Percentiles rank a stretch among this genome's conserved stretches.
Conservation (phyloP, 1,284 basidiomycete species). For the Rhodotorula mucilaginosa region DNA sequence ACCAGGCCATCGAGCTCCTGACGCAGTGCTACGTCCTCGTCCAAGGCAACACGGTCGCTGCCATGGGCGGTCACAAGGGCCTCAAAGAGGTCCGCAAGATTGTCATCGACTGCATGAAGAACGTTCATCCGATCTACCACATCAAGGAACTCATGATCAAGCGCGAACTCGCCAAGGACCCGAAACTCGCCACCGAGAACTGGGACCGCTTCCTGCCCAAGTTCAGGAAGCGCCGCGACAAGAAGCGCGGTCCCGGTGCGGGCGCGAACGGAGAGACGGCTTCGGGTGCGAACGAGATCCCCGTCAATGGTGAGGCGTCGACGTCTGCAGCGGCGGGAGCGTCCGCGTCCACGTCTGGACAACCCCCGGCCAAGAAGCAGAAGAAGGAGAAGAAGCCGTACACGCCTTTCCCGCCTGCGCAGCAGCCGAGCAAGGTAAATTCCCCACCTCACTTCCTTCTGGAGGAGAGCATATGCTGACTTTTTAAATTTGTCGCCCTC, state of each 20-base stretch:
- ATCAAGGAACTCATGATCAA: conserved; percentile 99
- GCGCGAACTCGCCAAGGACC: conserved; percentile 95
- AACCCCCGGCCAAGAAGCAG: conserved; percentile 46
- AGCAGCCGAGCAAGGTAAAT: conserved; percentile 80
- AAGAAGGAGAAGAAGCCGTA: conserved; percentile 78
- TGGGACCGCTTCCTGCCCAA: conserved; percentile 98
- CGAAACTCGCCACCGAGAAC: conserved; percentile 86
- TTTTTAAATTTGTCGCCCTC: background rate
- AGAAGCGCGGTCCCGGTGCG: conserved; percentile 68
- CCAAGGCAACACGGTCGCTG: conserved; percentile 95
- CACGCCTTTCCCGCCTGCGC: conserved; percentile 96
- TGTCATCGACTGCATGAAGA: conserved; percentile 97
- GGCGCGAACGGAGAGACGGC: conserved; percentile 51
- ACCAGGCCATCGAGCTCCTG: conserved; percentile 89
- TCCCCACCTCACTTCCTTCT: background rate
- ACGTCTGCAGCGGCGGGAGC: conserved; percentile 2
- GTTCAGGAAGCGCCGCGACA: conserved; percentile 87
- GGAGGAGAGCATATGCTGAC: background rate
- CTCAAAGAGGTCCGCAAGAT: conserved; percentile 94
- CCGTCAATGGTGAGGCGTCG: conserved; percentile 31
- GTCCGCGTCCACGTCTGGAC: conserved; percentile 38
- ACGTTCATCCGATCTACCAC: conserved; percentile 98
- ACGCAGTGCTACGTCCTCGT: conserved; percentile 97
- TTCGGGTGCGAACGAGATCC: conserved; percentile 35
- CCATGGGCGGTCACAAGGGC: conserved; percentile 93